Conservation (phyloP, 1,284 basidiomycete genomes). For the Apiotrichum gamsii region DNA sequence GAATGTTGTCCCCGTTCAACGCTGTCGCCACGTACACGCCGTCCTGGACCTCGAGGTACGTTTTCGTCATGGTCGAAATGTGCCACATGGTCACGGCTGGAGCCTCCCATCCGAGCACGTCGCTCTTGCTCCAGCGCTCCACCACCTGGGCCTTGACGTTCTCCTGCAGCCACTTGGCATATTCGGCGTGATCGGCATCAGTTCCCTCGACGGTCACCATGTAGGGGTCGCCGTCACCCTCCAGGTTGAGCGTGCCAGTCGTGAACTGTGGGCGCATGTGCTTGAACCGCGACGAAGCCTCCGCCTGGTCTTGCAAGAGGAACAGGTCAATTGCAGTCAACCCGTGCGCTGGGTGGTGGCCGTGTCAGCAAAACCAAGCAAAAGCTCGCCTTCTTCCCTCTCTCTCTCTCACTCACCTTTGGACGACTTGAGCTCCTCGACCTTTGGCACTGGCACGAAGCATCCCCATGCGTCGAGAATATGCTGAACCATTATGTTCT, state of each 20-base stretch:
- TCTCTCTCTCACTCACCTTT: not conserved
- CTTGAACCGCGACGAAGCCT: constrained; percentile 1
- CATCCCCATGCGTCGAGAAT: too few species aligned
- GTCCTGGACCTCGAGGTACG: constrained; percentile 1
- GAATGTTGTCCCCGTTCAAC: not conserved
- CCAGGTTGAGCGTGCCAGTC: not conserved
- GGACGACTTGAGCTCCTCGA: too few species aligned
- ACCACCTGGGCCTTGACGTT: not conserved
- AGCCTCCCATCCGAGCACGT: constrained; percentile 6
- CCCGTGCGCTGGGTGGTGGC: constrained; percentile 5
- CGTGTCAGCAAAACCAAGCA: constrained; percentile 1
- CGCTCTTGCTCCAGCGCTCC: constrained; percentile 1
- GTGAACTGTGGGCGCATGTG: too few species aligned
- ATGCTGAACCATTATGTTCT: too few species aligned
- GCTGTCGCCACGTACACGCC: not conserved
- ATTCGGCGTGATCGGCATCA: not conserved
- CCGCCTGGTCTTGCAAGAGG: constrained; percentile 13
- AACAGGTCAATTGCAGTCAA: constrained; percentile 16
- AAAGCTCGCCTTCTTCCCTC: not conserved
- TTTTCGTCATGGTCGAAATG: constrained; percentile 2
- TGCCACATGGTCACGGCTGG: not conserved
- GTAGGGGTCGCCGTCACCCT: too few species aligned
- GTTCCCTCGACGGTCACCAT: too few species aligned
- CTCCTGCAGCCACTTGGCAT: not conserved
- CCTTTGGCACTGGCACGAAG: too few species aligned